These are phyloP conservation scores for Nitzschia sp. DNA, from an alignment of 108 stramenopile genomes.

Conservation along the genomic window DNA sequence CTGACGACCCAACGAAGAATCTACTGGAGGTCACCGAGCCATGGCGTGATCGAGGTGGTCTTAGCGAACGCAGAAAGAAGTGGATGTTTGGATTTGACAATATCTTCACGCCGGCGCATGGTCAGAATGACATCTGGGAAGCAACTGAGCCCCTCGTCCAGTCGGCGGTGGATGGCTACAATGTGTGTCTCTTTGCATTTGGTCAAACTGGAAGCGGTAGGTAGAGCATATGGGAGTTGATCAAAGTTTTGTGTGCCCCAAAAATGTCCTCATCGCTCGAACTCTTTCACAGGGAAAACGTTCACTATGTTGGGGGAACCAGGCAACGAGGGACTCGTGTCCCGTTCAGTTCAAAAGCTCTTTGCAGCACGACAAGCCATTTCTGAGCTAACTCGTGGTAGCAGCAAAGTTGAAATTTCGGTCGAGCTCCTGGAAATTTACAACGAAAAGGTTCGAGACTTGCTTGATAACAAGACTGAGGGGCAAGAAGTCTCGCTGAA, in stretches of 20 bases:
- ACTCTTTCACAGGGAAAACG: constrained; percentile 63
- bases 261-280: too few relatives aligned
- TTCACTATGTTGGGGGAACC: constrained; percentile 92
- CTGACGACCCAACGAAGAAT: constrained; percentile 77
- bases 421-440: constrained; percentile 97
- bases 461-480: constrained; percentile 56
- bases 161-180: constrained; percentile 84
- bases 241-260: neutral
- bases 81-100: constrained; percentile 81
- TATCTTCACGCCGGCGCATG: constrained; percentile 57
- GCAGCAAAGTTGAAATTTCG: constrained; percentile 60
- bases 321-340: constrained; percentile 66
- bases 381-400: constrained; percentile 43
- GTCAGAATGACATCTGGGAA: constrained; percentile 84
- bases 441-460: constrained; percentile 94
- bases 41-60: constrained; percentile 77
- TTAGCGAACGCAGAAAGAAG: constrained; percentile 64
- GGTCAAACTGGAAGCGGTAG: constrained; percentile 76
- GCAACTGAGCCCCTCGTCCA: constrained; percentile 86
- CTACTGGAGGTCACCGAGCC: constrained; percentile 75
- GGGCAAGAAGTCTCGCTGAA: constrained; percentile 57
- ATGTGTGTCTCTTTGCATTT: constrained; percentile 94
- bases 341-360: constrained; percentile 73
- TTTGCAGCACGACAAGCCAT: constrained; percentile 73
- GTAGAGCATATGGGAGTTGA: neutral